These are phyloP conservation scores for Tetrahymena malaccensis DNA, from an alignment of 73 alveolate species.

Conservation along the genomic window DNA sequence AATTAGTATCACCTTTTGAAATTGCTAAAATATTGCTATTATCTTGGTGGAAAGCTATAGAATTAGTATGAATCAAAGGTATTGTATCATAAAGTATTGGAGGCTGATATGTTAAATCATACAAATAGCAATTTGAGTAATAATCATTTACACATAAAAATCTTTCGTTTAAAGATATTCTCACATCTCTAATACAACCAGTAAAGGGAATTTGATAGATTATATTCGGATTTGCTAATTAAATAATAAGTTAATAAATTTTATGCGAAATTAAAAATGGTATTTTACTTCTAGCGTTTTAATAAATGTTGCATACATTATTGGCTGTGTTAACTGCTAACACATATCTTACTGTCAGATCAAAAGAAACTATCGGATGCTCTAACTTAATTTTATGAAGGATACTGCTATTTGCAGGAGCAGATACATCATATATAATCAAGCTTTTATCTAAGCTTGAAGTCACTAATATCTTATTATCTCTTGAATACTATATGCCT, in stretches of 20 bases:
- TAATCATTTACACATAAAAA: not conserved
- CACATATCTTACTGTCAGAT: not conserved
- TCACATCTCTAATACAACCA: not conserved
- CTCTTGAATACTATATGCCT: not conserved
- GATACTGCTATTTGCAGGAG: not conserved
- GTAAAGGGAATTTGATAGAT: not conserved
- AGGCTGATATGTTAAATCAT: not conserved
- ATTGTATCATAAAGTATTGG: not conserved
- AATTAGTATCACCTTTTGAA: not conserved
- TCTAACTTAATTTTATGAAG: not conserved
- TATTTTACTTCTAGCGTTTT: not conserved
- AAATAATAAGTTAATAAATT: not conserved
- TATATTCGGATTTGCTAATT: not conserved
- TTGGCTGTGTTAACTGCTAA: not conserved
- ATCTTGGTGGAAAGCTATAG: not conserved
- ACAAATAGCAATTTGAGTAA: not conserved
- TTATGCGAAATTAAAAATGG: not conserved
- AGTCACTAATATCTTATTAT: not conserved
- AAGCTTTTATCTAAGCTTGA: not conserved
- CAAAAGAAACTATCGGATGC: not conserved
- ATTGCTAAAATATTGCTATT: not conserved
- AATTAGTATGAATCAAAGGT: not conserved
- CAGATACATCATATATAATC: not conserved
- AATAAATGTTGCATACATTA: not conserved
- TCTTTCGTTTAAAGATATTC: not conserved